These are phyloP conservation scores for Zanthoxylum bungeanum DNA, from an alignment of 345 rosid genomes.

Conservation along the genomic window DNA sequence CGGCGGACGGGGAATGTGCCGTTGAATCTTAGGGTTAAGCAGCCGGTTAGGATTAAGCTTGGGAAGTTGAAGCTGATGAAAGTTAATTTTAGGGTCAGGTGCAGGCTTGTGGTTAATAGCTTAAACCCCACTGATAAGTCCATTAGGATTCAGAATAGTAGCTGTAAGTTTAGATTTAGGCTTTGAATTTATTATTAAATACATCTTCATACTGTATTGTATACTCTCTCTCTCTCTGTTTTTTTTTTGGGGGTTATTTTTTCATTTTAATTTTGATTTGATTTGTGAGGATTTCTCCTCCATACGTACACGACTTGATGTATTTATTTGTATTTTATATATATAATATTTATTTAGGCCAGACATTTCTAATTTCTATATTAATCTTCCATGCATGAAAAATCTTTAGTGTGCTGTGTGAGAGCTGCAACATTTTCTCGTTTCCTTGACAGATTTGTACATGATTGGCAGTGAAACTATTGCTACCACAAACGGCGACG, in stretches of 20 bases:
- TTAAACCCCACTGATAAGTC: conserved; percentile 37
- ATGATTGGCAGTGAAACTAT: not conserved
- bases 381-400: not conserved
- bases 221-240: not conserved
- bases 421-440: not conserved
- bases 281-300: not conserved
- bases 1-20: conserved; percentile 52
- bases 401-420: not conserved
- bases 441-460: not conserved
- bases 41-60: conserved; percentile 75
- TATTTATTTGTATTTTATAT: not conserved
- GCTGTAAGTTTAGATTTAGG: conserved; percentile 62
- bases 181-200: conserved; percentile 24
- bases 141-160: conserved; percentile 50
- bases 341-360: not conserved
- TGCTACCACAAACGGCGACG: not conserved
- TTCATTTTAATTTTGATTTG: not conserved
- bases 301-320: not conserved
- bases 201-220: not conserved
- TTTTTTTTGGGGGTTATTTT: not conserved
- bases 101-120: conserved; percentile 50
- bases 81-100: conserved; percentile 56
- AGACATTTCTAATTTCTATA: too few relatives aligned
- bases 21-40: conserved; percentile 58
- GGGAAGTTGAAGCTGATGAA: conserved; percentile 71